Evolutionary conservation across 2,329 filamentous ascomycete species (phyloP).

Genomic region (Colletotrichum destructivum): DNA sequence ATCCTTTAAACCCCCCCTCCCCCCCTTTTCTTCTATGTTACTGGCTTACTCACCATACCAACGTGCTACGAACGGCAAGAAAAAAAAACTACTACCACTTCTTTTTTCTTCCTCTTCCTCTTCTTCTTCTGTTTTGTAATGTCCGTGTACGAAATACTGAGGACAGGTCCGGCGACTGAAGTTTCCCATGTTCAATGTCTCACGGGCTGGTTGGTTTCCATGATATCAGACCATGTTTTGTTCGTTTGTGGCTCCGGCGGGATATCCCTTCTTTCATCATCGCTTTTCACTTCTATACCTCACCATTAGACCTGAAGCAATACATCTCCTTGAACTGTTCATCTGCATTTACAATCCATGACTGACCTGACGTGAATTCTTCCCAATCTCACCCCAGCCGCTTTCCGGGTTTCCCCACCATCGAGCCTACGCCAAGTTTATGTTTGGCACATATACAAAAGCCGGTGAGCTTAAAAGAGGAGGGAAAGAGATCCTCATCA

Average conservation of each 20-base stretch:
- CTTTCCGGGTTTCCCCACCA: too few species aligned
- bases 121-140: constrained; percentile 8
- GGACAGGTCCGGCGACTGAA: constrained; percentile 12
- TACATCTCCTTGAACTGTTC: too few species aligned
- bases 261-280: not conserved
- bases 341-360: too few species aligned
- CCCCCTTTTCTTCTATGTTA: not conserved
- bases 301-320: not conserved
- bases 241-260: not conserved
- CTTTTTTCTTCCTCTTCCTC: too few species aligned
- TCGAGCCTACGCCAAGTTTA: too few species aligned
- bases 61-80: not conserved
- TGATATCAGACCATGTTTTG: constrained; percentile 32
- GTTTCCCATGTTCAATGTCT: constrained; percentile 11
- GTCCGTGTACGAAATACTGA: constrained; percentile 16
- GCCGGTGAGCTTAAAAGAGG: too few species aligned
- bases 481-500: too few species aligned
- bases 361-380: too few species aligned
- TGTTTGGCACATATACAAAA: too few species aligned
- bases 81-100: not conserved
- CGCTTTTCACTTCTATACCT: constrained; percentile 20
- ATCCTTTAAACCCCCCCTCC: too few species aligned
- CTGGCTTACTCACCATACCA: not conserved
- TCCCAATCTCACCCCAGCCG: too few species aligned
- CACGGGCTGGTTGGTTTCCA: not conserved